Base-by-base conservation (phyloP, 2,329 filamentous ascomycete genomes). In the Fusarium chlamydosporum region DNA sequence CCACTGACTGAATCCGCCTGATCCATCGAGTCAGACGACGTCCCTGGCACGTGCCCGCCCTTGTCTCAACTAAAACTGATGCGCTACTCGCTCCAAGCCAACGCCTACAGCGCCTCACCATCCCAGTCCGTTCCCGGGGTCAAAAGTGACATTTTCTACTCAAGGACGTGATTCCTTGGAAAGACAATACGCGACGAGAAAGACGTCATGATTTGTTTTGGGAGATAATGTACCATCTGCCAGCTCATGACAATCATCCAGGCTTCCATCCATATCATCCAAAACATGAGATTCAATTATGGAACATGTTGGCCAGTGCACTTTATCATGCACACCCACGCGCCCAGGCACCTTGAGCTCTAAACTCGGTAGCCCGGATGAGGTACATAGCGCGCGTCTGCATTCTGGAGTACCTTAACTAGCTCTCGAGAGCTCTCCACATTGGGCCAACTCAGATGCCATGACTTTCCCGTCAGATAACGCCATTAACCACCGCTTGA, bases 21-120 rank as follows among this genome's bases (percentile, higher is more conserved):
- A 75, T 75, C 72, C 70, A 72, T 72, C 65, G 56, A 75, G 73
- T 75, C 73, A 75, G 73, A 75, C 73, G 73, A 75, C 73, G 68
- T 71, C 70, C 71, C 73, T 71, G 65, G 73, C 73, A 75, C 73
- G 73, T 75, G 73, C 73, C 70, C 11, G 51, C 41, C 55, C 54
- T 52, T 72, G 69, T 72, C 67, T 72, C 69, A 70, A 62, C 56
- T 60, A 41, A 35, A 58, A 31, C 56, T 61, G 46, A 67, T 56
- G 61, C 56, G 38, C 66, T 51, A 41, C 33, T 54, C 57, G 47
- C 52, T 54, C 65, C 61, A 67, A 59, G 48, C 61, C 66, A 58
- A 70, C 45, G 38, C 53, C 53, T 40, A 41, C 66, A 67, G 56
- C 61, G 67, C 67, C 62, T 69, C 66, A 67, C 47, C 42, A 56